phyloP scores from a whole-genome alignment of 2,329 filamentous ascomycete genomes.

The Colletotrichum liriopes region DNA sequence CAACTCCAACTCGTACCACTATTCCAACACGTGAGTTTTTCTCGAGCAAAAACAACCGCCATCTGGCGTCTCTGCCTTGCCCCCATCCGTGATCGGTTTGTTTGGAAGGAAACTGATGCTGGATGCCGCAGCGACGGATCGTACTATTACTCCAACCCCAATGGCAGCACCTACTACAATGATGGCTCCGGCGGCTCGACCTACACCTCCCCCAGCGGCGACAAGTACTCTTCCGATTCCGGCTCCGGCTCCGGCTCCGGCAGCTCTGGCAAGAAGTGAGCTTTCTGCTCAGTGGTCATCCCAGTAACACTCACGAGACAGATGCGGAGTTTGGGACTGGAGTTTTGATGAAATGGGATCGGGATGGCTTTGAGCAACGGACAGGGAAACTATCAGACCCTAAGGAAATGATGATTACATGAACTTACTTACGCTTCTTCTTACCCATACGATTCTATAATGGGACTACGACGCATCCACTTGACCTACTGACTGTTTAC shows the following conservation, averaged over 20 bases:
- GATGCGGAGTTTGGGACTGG: not conserved
- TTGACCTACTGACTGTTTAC: too few species aligned
- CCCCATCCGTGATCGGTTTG: too few species aligned
- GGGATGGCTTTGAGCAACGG: not conserved
- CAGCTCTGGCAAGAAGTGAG: constrained; percentile 36
- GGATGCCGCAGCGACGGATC: constrained; percentile 68
- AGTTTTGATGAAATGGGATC: not conserved
- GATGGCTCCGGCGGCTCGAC: constrained; percentile 69
- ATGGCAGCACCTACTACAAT: constrained; percentile 80
- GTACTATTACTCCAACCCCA: constrained; percentile 81
- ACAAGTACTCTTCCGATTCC: constrained; percentile 48
- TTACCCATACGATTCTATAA: not conserved
- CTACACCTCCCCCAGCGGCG: constrained; percentile 72
- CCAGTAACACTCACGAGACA: not conserved
- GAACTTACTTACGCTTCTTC: not conserved
- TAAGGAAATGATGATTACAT: not conserved
- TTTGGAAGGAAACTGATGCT: constrained; percentile 1
- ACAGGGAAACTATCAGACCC: not conserved
- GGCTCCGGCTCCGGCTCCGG: constrained; percentile 42
- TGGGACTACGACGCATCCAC: not conserved
- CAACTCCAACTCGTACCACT: constrained; percentile 76
- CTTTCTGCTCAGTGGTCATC: not conserved
- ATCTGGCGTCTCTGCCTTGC: not conserved
- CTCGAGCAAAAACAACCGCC: not conserved
- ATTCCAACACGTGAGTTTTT: constrained; percentile 72